Evolutionary conservation across 2,329 filamentous ascomycete genomes (phyloP).

Genomic region (Fusarium avenaceum): DNA sequence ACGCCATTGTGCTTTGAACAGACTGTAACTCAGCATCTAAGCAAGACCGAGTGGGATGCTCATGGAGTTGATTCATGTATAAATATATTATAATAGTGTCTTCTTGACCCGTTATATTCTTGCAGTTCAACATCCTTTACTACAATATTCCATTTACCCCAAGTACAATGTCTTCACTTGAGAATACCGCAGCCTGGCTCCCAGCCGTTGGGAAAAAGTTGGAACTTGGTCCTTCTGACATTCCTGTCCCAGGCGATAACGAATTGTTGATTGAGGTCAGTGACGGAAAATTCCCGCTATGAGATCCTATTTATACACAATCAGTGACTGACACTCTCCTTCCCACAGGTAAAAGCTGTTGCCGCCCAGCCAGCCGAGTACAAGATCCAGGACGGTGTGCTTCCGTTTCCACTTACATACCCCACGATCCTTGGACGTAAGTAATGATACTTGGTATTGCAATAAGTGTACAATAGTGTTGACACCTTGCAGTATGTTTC

Average conservation of each 20-base stretch:
- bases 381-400: no score
- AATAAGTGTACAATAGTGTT: neutral
- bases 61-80: neutral
- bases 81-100: neutral
- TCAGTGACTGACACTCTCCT: neutral
- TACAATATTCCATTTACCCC: no score
- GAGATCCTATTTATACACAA: no score
- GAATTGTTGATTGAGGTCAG: neutral
- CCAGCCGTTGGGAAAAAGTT: neutral
- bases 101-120: neutral
- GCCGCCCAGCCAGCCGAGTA: no score
- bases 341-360: neutral
- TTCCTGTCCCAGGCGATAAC: neutral
- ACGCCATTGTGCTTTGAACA: neutral
- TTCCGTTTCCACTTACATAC: neutral
- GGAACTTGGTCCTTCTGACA: neutral
- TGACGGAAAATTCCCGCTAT: no score
- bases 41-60: neutral
- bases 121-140: no score
- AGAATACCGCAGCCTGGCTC: neutral
- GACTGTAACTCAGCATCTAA: neutral
- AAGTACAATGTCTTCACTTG: neutral
- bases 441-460: neutral
- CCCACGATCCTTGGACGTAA: neutral
- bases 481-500: neutral